Evolutionary conservation across 768 basidiomycete genomes (phyloP).

Genomic region (Scleroderma bovista): DNA sequence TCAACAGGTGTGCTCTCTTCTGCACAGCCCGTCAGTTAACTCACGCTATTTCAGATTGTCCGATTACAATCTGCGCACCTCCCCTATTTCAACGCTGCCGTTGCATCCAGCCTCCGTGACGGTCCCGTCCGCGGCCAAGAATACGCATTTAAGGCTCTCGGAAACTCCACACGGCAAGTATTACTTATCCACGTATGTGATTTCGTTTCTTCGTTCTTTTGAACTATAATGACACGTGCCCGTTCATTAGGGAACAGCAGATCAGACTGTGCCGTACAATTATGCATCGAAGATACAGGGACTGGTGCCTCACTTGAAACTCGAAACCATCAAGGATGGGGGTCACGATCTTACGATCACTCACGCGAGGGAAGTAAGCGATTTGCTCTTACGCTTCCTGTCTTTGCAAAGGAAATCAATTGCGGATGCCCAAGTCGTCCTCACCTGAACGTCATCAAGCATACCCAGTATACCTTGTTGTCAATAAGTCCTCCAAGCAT

Average conservation of each 20-base stretch:
- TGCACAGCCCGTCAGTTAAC: background rate
- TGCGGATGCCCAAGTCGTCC: constrained; percentile 1
- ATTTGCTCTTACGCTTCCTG: constrained; percentile 24
- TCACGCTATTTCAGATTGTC: constrained; percentile 45
- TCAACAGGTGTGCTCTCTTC: constrained; percentile 33
- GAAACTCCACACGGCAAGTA: constrained; percentile 43
- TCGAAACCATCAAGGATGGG: constrained; percentile 25
- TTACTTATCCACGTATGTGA: constrained; percentile 59
- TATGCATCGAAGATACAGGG: constrained; percentile 26
- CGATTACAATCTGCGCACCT: constrained; percentile 76
- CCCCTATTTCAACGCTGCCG: constrained; percentile 65
- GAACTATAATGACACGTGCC: background rate
- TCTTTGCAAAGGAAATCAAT: constrained; percentile 3
- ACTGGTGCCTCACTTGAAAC: constrained; percentile 24
- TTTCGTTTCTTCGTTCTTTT: background rate
- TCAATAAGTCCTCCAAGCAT: too few relatives aligned
- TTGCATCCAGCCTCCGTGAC: constrained; percentile 71
- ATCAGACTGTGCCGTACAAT: constrained; percentile 29
- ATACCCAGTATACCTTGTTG: too few relatives aligned
- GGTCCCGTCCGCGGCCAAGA: constrained; percentile 65
- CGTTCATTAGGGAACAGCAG: constrained; percentile 25
- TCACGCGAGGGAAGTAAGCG: constrained; percentile 26
- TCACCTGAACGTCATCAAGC: background rate
- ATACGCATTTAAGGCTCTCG: constrained; percentile 46
- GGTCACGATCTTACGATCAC: constrained; percentile 30